Base-by-base conservation (phyloP, 257 asterid genomes). In the Solanum clarkiae region DNA sequence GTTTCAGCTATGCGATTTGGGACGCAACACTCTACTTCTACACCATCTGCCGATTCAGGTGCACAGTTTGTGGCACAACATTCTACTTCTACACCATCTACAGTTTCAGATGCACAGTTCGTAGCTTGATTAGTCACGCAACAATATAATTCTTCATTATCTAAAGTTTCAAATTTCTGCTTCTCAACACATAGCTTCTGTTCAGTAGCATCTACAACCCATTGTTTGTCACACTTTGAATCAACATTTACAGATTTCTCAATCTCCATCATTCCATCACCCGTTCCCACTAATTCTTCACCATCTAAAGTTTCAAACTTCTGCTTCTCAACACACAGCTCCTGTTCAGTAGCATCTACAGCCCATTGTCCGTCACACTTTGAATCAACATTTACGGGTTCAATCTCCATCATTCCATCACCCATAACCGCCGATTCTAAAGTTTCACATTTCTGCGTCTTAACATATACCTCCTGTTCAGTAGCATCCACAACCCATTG, bases 201-300 rank as follows among this genome's bases (percentile, higher is more conserved):
- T 85, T 87, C 90, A 10, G 59, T 83, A 80, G 32, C 20, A 20
- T 86, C 93, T 72, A 49, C 89, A 17, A 86, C 14, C 68, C 57
- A 66, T 81, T 86, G 84, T 72, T 80, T 88, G 32, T 75, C 91
- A 53, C 86, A 85, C 84, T 91, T 84, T 51, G 88, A 85, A 84
- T 83, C 95, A 65, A 69, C 87, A 84, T 65, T 86, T 81, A 57
- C 22, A 17, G 81, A 80, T 16, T 82, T 63, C 82, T 90, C 87
- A 85, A 85, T 86, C 86, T 88, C 93, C 89, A 88, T 86, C 82
- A 83, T 75, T 80, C 86, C 87, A 85, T 85, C 87, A 71, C 49
- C 84, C 86, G 66, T 51, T 79, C 83, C 75, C 15, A 69, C 60
- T 59, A 80, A 59, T 72, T 84, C 89, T 80, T 75, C 51, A 22